Conservation (phyloP, 768 basidiomycete genomes). For the Suillus clintonianus region DNA sequence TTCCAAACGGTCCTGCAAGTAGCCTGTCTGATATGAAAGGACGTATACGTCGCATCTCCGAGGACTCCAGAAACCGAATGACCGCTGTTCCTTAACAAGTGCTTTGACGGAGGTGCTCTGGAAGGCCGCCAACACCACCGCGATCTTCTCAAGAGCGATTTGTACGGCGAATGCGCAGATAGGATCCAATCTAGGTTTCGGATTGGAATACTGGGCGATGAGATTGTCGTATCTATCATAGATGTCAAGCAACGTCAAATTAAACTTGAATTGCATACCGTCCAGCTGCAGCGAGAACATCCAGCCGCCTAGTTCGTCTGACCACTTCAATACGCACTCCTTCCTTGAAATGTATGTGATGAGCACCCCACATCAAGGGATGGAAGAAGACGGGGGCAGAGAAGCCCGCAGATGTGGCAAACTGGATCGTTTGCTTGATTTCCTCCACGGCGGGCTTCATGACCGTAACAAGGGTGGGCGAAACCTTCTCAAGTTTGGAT, state of each 20-base stretch:
- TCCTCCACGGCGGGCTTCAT: constrained; percentile 59
- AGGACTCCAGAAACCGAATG: constrained; percentile 91
- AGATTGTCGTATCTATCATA: constrained; percentile 67
- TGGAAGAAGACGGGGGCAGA: constrained; percentile 63
- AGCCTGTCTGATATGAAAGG: constrained; percentile 74
- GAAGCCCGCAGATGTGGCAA: constrained; percentile 63
- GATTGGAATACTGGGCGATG: constrained; percentile 59
- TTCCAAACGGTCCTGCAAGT: constrained; percentile 76
- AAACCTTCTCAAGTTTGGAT: constrained; percentile 58
- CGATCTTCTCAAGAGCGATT: constrained; percentile 79
- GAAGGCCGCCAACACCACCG: constrained; percentile 64
- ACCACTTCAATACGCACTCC: constrained; percentile 79
- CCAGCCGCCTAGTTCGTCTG: constrained; percentile 60
- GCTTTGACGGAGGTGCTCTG: constrained; percentile 67
- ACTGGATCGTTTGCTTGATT: constrained; percentile 61
- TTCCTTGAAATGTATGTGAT: constrained; percentile 65
- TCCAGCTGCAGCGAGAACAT: constrained; percentile 81
- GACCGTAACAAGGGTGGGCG: constrained; percentile 49
- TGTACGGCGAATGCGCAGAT: constrained; percentile 75
- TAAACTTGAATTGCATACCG: constrained; percentile 45
- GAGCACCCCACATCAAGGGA: constrained; percentile 72
- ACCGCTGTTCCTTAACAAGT: constrained; percentile 74
- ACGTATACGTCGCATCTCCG: constrained; percentile 86
- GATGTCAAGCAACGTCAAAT: constrained; percentile 1
- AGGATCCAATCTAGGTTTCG: constrained; percentile 52